Conservation (phyloP, 2,329 filamentous ascomycete species). For the Penicillium sp. region DNA sequence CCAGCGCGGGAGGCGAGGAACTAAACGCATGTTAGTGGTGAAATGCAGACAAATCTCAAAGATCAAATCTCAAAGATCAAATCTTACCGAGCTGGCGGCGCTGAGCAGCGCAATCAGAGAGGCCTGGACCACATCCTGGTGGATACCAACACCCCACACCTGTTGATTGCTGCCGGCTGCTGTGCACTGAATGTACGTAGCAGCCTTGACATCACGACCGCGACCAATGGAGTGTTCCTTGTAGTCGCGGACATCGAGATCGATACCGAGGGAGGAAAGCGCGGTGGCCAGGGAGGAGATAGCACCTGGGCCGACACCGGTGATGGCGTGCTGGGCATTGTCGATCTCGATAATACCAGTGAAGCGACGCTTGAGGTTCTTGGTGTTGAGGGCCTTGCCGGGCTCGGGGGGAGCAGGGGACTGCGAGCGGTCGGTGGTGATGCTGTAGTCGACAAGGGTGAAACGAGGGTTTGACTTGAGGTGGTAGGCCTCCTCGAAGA, state of each 20-base stretch:
- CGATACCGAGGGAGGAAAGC: constrained; percentile 73
- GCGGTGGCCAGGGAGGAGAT: constrained; percentile 86
- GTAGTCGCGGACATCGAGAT: constrained; percentile 90
- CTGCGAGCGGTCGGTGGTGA: constrained; percentile 75
- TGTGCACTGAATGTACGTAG: constrained; percentile 89
- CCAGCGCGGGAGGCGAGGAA: constrained; percentile 70
- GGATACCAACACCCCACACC: constrained; percentile 56
- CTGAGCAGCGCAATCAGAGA: constrained; percentile 82
- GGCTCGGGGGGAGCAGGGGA: constrained; percentile 68
- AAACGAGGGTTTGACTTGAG: constrained; percentile 82
- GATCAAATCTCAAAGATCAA: neutral
- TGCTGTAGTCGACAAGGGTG: constrained; percentile 85
- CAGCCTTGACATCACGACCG: constrained; percentile 83
- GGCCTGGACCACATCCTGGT: constrained; percentile 88
- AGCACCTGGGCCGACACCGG: constrained; percentile 82
- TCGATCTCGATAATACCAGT: constrained; percentile 82
- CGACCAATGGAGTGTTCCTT: constrained; percentile 91
- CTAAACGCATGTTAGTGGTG: constrained; percentile 44
- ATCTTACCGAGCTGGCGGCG: constrained; percentile 78
- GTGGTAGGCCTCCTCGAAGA: constrained; percentile 90
- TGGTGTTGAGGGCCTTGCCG: constrained; percentile 73
- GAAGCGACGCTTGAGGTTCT: constrained; percentile 77
- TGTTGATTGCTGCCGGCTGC: constrained; percentile 61
- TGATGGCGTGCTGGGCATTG: constrained; percentile 72
- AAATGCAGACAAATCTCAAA: neutral